A percentile compares a stretch with the other conserved stretches of the same genome.
phyloP scores from a whole-genome alignment of 768 basidiomycete genomes.

The Pleurotus eryngii region DNA sequence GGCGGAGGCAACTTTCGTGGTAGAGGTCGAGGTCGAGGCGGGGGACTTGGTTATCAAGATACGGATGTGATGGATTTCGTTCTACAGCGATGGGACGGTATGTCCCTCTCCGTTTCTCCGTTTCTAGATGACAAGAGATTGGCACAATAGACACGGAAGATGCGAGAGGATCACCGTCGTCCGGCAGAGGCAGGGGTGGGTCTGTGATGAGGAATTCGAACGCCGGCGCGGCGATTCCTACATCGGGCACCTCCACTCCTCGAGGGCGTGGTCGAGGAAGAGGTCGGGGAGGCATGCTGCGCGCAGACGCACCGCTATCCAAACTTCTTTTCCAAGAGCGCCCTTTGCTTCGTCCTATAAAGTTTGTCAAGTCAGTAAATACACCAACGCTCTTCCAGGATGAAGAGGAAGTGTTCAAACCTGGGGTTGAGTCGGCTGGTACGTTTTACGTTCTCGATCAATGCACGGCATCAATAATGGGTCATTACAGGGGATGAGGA shows the following conservation, averaged over 20 bases:
- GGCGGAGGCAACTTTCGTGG: slow-evolving; percentile 39
- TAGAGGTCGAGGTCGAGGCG: slow-evolving; percentile 26
- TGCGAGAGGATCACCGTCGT: neutral
- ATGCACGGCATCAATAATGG: neutral
- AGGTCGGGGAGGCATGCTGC: slow-evolving; percentile 27
- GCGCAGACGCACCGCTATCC: slow-evolving; percentile 49
- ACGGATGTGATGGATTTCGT: slow-evolving; percentile 19
- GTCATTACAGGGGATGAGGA: slow-evolving; percentile 41
- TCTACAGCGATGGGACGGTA: slow-evolving; percentile 25
- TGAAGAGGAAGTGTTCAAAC: slow-evolving; percentile 61
- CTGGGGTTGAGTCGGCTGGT: slow-evolving; percentile 52
- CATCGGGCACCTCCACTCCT: slow-evolving; percentile 17
- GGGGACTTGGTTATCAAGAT: slow-evolving; percentile 25
- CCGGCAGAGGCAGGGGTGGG: slow-evolving; percentile 25
- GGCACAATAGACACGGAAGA: neutral
- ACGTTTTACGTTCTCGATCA: slow-evolving; percentile 18
- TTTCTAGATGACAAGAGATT: neutral
- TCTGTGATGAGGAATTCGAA: slow-evolving; percentile 13
- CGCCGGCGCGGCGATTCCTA: slow-evolving; percentile 17
- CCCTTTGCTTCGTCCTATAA: slow-evolving; percentile 63
- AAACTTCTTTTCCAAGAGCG: slow-evolving; percentile 52
- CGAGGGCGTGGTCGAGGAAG: slow-evolving; percentile 22
- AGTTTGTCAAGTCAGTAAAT: slow-evolving; percentile 60
- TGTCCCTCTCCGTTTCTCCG: slow-evolving; percentile 6
- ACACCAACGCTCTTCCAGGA: slow-evolving; percentile 50